Conservation (phyloP, 2,329 filamentous ascomycete genomes). For the Colletotrichum sp. region DNA sequence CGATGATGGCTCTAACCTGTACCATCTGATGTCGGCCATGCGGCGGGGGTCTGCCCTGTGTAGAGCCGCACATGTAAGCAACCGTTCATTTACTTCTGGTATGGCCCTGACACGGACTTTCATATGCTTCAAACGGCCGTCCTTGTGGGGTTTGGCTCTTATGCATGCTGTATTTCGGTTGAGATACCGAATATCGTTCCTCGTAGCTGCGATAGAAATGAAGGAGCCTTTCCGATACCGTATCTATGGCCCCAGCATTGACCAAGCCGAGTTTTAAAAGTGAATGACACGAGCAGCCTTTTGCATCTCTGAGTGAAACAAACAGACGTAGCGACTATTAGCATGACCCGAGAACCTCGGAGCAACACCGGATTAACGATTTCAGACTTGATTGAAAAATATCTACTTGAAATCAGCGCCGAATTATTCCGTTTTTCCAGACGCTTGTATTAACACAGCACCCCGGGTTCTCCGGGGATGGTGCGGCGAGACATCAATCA, state of each 20-base stretch:
- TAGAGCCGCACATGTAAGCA: background rate
- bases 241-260: background rate
- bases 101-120: background rate
- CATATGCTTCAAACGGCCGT: background rate
- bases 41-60: background rate
- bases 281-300: background rate
- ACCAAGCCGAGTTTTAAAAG: background rate
- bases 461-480: background rate
- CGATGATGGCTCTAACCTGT: background rate
- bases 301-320: background rate
- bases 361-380: background rate
- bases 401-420: conserved; percentile 10
- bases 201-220: no score
- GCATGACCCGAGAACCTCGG: background rate
- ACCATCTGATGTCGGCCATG: background rate
- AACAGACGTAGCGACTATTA: background rate
- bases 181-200: background rate
- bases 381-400: background rate
- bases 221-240: no score
- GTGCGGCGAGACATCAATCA: background rate
- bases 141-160: background rate
- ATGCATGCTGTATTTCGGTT: background rate
- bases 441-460: background rate
- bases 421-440: background rate
- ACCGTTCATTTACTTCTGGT: background rate